phyloP scores from a whole-genome alignment of 495 filamentous ascomycete species.

The Lophium mytilinum region DNA sequence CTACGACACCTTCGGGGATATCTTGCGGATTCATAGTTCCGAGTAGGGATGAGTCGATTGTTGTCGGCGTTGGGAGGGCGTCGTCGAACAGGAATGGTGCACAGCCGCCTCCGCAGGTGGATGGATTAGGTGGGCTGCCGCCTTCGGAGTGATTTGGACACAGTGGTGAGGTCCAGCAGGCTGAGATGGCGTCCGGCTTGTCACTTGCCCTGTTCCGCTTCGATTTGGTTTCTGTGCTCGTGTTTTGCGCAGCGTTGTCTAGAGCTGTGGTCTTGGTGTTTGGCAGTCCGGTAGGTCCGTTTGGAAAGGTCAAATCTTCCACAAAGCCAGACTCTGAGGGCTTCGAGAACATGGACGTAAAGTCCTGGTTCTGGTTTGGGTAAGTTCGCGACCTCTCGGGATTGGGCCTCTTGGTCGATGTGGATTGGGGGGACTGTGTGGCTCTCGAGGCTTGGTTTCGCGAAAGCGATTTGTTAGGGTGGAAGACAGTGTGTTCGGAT shows the following conservation, averaged over 20 bases:
- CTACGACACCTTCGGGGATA: constrained; percentile 19
- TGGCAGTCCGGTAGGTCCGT: constrained; percentile 7
- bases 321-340: constrained; percentile 18
- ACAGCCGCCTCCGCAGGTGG: constrained; percentile 22
- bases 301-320: constrained; percentile 23
- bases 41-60: not conserved
- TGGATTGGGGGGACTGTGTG: constrained; percentile 9
- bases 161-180: constrained; percentile 28
- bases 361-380: constrained; percentile 8
- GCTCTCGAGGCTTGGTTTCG: constrained; percentile 8
- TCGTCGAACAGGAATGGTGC: constrained; percentile 26
- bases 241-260: not conserved
- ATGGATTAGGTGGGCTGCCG: constrained; percentile 23
- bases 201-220: constrained; percentile 11
- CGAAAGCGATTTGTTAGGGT: constrained; percentile 3
- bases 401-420: not conserved
- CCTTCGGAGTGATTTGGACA: constrained; percentile 26
- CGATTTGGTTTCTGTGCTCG: constrained; percentile 3
- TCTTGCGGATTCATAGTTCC: constrained; percentile 1
- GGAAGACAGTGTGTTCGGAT: not conserved
- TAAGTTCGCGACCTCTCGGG: constrained; percentile 13
- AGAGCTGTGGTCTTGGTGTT: not conserved
- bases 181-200: constrained; percentile 19
- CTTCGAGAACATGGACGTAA: constrained; percentile 23
- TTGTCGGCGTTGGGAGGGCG: constrained; percentile 12